Evolutionary conservation across 2,329 filamentous ascomycete species (phyloP).

Genomic region (Aspergillus sp.): DNA sequence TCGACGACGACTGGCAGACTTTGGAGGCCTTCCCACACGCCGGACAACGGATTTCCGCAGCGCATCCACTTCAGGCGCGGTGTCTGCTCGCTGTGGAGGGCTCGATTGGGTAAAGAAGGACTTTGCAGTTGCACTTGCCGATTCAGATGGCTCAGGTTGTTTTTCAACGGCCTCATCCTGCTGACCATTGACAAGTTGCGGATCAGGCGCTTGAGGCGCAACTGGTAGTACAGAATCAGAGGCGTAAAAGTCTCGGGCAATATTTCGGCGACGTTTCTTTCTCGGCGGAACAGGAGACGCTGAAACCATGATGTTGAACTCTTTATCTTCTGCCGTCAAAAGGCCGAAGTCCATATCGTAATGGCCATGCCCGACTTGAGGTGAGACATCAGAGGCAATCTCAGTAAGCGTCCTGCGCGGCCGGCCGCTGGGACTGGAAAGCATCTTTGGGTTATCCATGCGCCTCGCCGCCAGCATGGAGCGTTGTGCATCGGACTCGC

Average conservation of each 20-base stretch:
- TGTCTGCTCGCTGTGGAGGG: constrained; percentile 15
- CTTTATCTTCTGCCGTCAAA: constrained; percentile 31
- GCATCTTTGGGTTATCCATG: constrained; percentile 17
- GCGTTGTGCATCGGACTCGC: constrained; percentile 11
- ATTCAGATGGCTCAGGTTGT: constrained; percentile 9
- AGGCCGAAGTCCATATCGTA: constrained; percentile 29
- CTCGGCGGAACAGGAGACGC: constrained; percentile 24
- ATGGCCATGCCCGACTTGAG: constrained; percentile 22
- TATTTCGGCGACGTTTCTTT: constrained; percentile 29
- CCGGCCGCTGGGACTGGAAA: constrained; percentile 32
- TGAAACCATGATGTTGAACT: constrained; percentile 27
- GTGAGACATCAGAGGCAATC: constrained; percentile 35
- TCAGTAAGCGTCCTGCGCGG: constrained; percentile 31
- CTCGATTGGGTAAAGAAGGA: constrained; percentile 14
- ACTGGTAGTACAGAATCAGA: constrained; percentile 21
- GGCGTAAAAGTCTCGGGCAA: constrained; percentile 20
- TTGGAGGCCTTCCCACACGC: constrained; percentile 8
- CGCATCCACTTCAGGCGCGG: constrained; percentile 29
- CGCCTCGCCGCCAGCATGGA: constrained; percentile 19
- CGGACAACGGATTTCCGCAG: constrained; percentile 20
- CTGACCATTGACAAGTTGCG: constrained; percentile 10
- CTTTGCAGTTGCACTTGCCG: constrained; percentile 8
- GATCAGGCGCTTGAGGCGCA: constrained; percentile 15
- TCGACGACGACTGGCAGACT: constrained; percentile 7
- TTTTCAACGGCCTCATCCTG: constrained; percentile 6